phyloP scores from a whole-genome alignment of 2,329 filamentous ascomycete genomes.

The Penicillium brevicompactum region DNA sequence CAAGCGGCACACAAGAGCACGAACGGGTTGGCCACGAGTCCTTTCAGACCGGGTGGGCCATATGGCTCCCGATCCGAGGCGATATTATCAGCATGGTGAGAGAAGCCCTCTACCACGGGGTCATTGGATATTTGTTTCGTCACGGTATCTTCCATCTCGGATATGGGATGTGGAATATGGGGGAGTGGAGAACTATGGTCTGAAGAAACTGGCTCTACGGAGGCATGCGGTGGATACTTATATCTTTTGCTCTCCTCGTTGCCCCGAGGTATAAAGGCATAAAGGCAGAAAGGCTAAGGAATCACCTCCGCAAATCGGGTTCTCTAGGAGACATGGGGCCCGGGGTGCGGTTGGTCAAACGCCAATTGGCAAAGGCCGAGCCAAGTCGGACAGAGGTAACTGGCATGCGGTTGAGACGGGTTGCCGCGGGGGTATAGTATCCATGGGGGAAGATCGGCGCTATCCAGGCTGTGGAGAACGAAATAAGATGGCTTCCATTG shows the following conservation, averaged over 20 bases:
- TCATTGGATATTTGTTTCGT: slow-evolving; percentile 22
- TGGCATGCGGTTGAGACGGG: background rate
- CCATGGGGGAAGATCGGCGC: slow-evolving; percentile 6
- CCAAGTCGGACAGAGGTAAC: background rate
- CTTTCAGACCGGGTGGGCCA: slow-evolving; percentile 45
- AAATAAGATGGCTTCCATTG: background rate
- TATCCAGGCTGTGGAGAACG: background rate
- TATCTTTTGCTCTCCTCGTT: background rate
- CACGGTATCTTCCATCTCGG: slow-evolving; percentile 23
- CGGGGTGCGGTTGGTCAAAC: background rate
- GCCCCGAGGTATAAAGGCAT: background rate
- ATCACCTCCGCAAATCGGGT: background rate
- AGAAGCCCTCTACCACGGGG: slow-evolving; percentile 28
- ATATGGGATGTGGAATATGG: background rate
- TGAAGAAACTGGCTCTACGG: background rate
- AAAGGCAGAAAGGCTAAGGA: background rate
- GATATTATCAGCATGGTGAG: slow-evolving; percentile 38
- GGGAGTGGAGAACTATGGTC: background rate
- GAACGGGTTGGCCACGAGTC: slow-evolving; percentile 52
- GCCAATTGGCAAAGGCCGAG: background rate
- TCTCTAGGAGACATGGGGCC: background rate
- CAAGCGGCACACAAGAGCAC: slow-evolving; percentile 56
- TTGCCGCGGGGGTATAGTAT: background rate
- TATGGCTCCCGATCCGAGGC: slow-evolving; percentile 34
- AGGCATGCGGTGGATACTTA: background rate